Conservation (phyloP, 805 yeast genomes). For the Myxozyma vanderwaltii region DNA sequence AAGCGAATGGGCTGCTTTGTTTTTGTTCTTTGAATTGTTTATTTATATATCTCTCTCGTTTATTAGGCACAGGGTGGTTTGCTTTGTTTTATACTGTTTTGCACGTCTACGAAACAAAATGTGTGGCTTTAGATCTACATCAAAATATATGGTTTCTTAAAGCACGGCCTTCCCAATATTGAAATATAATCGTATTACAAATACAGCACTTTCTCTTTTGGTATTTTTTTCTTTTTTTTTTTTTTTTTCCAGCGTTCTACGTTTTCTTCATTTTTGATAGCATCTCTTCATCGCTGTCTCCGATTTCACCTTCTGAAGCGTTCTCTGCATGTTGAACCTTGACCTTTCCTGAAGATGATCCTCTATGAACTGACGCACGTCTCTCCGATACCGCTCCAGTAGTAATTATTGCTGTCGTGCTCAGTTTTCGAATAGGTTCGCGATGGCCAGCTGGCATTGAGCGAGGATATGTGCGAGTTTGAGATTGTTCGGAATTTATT, state of each 20-base stretch:
- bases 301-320: conserved; percentile 15
- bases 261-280: conserved; percentile 1
- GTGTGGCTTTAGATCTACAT: no score
- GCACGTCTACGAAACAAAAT: neutral
- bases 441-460: conserved; percentile 2
- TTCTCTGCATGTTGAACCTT: conserved; percentile 26
- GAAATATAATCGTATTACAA: neutral
- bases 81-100: neutral
- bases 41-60: neutral
- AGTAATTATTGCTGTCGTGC: conserved; percentile 7
- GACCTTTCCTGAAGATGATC: conserved; percentile 13
- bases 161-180: neutral
- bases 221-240: no score
- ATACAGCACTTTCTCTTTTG: neutral
- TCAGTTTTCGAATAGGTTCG: conserved; percentile 3
- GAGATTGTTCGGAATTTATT: neutral
- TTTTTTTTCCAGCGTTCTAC: no score
- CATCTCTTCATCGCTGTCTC: conserved; percentile 25
- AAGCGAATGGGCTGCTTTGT: neutral
- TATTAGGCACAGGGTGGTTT: neutral
- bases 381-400: conserved; percentile 1
- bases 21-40: neutral
- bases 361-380: conserved; percentile 1
- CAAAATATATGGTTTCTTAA: no score
- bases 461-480: conserved; percentile 1